Percentiles rank a stretch among this genome's conserved stretches.
These are phyloP conservation scores for Leucaena leucocephala DNA, from an alignment of 306 rosid species.

Conservation along the genomic window DNA sequence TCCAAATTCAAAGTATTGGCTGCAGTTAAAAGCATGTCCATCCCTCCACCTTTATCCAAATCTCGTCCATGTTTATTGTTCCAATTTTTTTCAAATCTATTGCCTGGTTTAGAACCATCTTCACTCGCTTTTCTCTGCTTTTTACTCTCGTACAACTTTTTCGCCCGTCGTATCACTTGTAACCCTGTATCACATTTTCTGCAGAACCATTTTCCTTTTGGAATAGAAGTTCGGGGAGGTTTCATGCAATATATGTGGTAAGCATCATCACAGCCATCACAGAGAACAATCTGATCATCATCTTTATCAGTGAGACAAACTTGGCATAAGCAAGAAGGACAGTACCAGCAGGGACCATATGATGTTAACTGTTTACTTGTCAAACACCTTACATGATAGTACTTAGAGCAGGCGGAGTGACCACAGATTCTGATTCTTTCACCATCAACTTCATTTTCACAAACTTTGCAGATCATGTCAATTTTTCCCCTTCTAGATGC, in stretches of 20 bases:
- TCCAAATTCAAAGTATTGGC: conserved; percentile 69
- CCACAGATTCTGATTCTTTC: conserved; percentile 55
- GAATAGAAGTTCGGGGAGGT: conserved; percentile 64
- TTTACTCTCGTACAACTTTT: conserved; percentile 53
- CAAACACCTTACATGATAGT: conserved; percentile 83
- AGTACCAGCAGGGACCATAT: conserved; percentile 69
- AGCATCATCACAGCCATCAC: conserved; percentile 96
- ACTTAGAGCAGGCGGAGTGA: conserved; percentile 61
- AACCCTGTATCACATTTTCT: conserved; percentile 67
- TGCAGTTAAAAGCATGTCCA: conserved; percentile 63
- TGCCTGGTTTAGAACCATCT: conserved; percentile 42
- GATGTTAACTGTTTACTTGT: conserved; percentile 59
- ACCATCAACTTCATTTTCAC: conserved; percentile 55
- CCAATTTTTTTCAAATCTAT: conserved; percentile 46
- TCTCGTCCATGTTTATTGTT: conserved; percentile 48
- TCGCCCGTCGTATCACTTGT: conserved; percentile 58
- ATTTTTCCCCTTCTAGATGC: conserved; percentile 28
- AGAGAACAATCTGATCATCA: conserved; percentile 71
- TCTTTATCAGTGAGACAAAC: conserved; percentile 67
- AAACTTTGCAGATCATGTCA: conserved; percentile 55
- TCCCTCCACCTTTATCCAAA: conserved; percentile 64
- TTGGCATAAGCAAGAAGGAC: conserved; percentile 93
- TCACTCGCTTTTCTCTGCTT: conserved; percentile 41
- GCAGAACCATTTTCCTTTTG: conserved; percentile 86
- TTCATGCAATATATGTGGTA: conserved; percentile 84